Evolutionary conservation across 2,329 filamentous ascomycete genomes (phyloP), one percentile per base, ranked within the genome.

Genomic region (Colletotrichum brevisporum): DNA sequence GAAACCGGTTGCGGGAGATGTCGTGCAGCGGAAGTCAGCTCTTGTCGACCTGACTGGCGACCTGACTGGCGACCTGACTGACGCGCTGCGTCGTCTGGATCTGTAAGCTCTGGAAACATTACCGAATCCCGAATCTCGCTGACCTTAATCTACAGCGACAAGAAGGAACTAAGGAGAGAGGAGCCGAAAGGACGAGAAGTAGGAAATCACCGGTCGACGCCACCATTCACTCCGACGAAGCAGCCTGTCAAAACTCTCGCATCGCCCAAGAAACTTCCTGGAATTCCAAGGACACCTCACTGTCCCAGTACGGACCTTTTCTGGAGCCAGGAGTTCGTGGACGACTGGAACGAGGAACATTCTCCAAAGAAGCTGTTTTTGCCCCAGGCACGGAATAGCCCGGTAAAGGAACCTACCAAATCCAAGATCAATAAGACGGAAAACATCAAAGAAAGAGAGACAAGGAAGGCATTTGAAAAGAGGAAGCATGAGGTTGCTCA

Each of bases 281-380:
- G 59, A 0, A 88, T 90, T 48, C 88, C 88, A 2, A 80, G 81
- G 43, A 87, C 87, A 1, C 86, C 87, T 3, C 84, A 90, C 66
- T 79, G 82, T 27, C 84, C 84, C 24, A 86, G 80, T 60, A 84
- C 84, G 47, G 89, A 91, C 70, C 81, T 80, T 6, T 91, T 91
- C 74, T 91, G 89, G 90, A 83, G 82, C 60, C 85, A 87, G 70
- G 85, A 86, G 13, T 77, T 87, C 16, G 83, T 89, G 26, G 87
- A 91, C 72, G 85, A 88, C 51, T 91, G 89, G 89, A 90, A 91
- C 69, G 89, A 91, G 52, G 82, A 88, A 61, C 86, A 90, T 75
- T 89, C 86, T 1, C 86, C 88, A 0, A 80, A 76, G 15, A 86
- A 86, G 69, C 73, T 78, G 5, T 61, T 78, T 1, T 73, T 80